Base-by-base conservation (phyloP, 768 basidiomycete species). In the Russula emetica region DNA sequence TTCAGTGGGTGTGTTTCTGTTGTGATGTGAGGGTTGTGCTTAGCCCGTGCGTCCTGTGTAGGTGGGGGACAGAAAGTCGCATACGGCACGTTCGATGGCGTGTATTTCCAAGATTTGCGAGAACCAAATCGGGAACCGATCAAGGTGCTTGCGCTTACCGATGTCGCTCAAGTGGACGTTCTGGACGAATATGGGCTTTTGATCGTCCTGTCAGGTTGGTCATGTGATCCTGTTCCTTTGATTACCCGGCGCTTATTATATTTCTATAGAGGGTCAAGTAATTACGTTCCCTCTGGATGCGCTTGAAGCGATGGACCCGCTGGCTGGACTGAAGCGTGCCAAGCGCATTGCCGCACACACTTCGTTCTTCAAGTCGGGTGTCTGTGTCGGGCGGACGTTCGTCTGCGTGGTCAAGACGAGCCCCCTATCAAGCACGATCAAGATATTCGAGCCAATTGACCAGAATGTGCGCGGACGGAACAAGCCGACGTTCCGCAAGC, bases 351-450 rank as follows among this genome's bases (percentile, higher is more conserved):
- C 96, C 0, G 90, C 93, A 0, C 95, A 98, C 74, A 98, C 94
- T 0, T 89, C 93, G 2, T 98, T 98, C 78, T 98, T 99, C 84
- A 98, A 98, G 75, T 89, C 92, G 10, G 97, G 97, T 0, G 83
- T 88, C 50, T 99, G 96, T 72, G 80, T 98, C 28, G 92, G 91
- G 42, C 84, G 87, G 63, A 91, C 92, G 20, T 83, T 99, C 13
- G 94, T 99, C 54, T 98, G 97, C 72, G 90, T 98, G 52, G 96
- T 98, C 72, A 99, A 98, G 77, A 91, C 93, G 1, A 92, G 89
- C 67, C 92, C 93, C 58, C 77, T 97, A 57, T 96, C 94, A 20
- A 98, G 93, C 69, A 98, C 96, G 24, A 97, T 98, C 80, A 98
- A 98, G 80, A 88, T 92, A 1, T 81, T 98, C 61, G 97, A 98